These are phyloP conservation scores for Epichloe amarillans DNA, from an alignment of 2,329 filamentous ascomycete genomes.

Conservation along the genomic window DNA sequence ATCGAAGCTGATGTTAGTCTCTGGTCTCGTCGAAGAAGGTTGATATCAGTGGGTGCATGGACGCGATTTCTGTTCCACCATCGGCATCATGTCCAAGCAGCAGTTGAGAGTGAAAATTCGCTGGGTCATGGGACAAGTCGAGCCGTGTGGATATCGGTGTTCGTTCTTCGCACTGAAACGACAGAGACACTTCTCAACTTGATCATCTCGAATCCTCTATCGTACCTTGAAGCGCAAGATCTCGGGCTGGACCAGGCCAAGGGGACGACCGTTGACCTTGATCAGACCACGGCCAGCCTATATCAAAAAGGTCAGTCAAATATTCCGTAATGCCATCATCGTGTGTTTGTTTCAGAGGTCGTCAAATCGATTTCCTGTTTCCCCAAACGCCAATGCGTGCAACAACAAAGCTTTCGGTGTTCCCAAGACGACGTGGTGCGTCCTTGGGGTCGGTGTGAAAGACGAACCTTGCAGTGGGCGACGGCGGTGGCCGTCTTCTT, in stretches of 20 bases:
- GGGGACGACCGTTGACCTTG: slow-evolving; percentile 97
- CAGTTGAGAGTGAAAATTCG: too few relatives aligned
- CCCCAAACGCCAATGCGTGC: background rate
- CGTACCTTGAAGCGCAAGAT: slow-evolving; percentile 93
- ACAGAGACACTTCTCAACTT: background rate
- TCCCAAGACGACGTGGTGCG: background rate
- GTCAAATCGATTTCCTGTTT: background rate
- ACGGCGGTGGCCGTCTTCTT: slow-evolving; percentile 84
- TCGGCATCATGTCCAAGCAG: background rate
- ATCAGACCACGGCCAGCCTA: slow-evolving; percentile 57
- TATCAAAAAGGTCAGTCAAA: slow-evolving; percentile 17
- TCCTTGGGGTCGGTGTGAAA: background rate
- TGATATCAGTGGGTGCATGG: background rate
- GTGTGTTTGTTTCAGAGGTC: background rate
- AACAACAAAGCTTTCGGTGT: background rate
- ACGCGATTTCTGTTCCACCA: background rate
- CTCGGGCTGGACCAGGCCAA: slow-evolving; percentile 88
- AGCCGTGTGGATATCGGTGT: background rate
- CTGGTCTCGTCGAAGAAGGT: background rate
- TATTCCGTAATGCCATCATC: background rate
- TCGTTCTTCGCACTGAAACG: background rate
- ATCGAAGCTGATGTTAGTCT: background rate
- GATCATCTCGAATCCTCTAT: slow-evolving; percentile 4
- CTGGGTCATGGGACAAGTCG: background rate
- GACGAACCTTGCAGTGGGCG: slow-evolving; percentile 79